Evolutionary conservation across 768 basidiomycete species (phyloP).

Genomic region (Suillus weaverae): DNA sequence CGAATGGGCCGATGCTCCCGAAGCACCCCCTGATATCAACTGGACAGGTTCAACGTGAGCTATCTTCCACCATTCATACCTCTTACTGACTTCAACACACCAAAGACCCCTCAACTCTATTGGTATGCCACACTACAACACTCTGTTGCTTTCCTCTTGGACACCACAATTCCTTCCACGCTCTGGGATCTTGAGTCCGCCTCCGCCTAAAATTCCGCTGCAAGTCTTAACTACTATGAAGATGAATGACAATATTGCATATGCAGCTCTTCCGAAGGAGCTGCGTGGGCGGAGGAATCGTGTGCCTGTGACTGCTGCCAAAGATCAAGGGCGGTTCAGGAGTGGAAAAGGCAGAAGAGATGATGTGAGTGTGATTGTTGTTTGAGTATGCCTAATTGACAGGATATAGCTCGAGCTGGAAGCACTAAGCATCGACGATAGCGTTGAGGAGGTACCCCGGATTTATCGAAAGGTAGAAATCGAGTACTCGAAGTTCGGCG

Average conservation of each 20-base stretch:
- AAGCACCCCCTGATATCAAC: slow-evolving; percentile 65
- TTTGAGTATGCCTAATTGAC: slow-evolving; percentile 7
- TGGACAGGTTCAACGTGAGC: slow-evolving; percentile 84
- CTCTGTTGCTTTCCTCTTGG: slow-evolving; percentile 69
- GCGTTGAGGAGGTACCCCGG: slow-evolving; percentile 64
- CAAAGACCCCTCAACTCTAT: slow-evolving; percentile 82
- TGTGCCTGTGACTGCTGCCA: slow-evolving; percentile 45
- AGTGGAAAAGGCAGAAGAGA: slow-evolving; percentile 66
- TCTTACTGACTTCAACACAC: neutral
- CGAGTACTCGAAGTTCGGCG: slow-evolving; percentile 97
- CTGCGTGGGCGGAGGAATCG: slow-evolving; percentile 83
- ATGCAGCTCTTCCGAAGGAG: slow-evolving; percentile 85
- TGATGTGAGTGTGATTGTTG: slow-evolving; percentile 39
- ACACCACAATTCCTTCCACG: slow-evolving; percentile 55
- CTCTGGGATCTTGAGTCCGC: slow-evolving; percentile 52
- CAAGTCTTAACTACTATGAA: slow-evolving; percentile 79
- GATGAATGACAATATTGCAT: slow-evolving; percentile 85
- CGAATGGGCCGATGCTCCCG: slow-evolving; percentile 80
- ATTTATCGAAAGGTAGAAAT: slow-evolving; percentile 94
- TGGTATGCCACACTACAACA: slow-evolving; percentile 84
- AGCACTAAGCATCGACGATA: slow-evolving; percentile 50
- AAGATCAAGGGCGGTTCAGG: slow-evolving; percentile 74
- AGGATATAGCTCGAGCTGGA: slow-evolving; percentile 50
- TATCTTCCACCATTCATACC: neutral
- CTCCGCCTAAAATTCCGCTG: slow-evolving; percentile 75